Evolutionary conservation across 345 rosid genomes (phyloP), one percentile per base, ranked within the genome.

Genomic region (Salix exigua): DNA sequence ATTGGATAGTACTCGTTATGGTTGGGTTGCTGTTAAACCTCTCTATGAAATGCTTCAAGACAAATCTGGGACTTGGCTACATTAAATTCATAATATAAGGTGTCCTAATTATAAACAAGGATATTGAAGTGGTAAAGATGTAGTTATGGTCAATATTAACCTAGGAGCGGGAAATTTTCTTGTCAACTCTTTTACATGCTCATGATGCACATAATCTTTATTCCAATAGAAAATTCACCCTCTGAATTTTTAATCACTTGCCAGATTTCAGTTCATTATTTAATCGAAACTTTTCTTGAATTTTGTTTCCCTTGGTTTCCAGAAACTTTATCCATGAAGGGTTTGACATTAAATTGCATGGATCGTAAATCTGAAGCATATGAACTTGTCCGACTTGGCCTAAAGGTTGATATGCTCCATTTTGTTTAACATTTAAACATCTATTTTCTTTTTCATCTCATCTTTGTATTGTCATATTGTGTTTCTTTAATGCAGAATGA

Each of bases 241-340:
- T n/a, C 28, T 17, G 4, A 1, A 21, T 31, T 7, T 79, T 16
- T 48, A 44, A 12, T 13, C 23, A 28, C 66, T 44, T 40, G 28
- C 35, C 21, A 14, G 50, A 44, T 71, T 68, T 71, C 25, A 62
- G 6, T 35, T 26, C 68, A 30, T 64, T 58, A 25, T 53, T 73
- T 17, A 14, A 33, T 44, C 61, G 0, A 18, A 60, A 70, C n/a
- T 17, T 62, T 62, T 31, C 50, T 19, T 44, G 5, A 75, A 60
- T 62, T 61, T 33, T 19, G 31, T 71, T 74, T 61, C 33, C 73
- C 75, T 71, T 79, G 63, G 6, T 58, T 72, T 23, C 75, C 90
- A 96, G 99, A 96, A 88, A 96, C 99, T 35, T 83, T 96, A 83
- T 92, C 99, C 1, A 96, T 96, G 99, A 96, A 96, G 86, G 99